Conservation (phyloP, 257 asterid species). For the Nicotiana tomentosiformis region DNA sequence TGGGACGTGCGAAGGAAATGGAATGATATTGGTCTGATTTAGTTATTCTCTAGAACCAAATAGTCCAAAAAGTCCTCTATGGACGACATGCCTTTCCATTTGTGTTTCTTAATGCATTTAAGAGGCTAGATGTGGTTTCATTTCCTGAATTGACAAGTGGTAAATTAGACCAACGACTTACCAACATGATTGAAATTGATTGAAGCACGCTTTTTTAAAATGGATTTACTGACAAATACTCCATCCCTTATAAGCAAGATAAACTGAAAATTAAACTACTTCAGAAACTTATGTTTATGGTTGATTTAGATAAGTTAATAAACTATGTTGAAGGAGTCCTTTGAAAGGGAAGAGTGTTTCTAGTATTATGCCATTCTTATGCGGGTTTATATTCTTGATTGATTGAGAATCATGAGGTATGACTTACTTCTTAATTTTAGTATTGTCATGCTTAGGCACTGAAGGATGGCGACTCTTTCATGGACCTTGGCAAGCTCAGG, state of each 20-base stretch:
- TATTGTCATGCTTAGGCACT: conserved; percentile 68
- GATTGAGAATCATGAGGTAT: conserved; percentile 25
- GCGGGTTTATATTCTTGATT: neutral
- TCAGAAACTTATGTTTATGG: neutral
- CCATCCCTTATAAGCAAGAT: neutral
- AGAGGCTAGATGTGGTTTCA: conserved; percentile 3
- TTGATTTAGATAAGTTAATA: neutral
- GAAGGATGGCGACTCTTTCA: conserved; percentile 69
- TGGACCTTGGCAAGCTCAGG: conserved; percentile 79
- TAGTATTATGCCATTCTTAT: neutral
- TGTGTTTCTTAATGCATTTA: neutral
- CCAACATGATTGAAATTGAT: neutral
- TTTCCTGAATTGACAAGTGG: conserved; percentile 1
- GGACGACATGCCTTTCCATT: neutral
- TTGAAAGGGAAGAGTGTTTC: neutral
- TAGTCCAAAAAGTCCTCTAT: neutral
- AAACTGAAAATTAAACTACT: conserved; percentile 1
- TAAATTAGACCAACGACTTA: neutral
- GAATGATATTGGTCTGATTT: neutral
- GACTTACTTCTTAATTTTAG: conserved; percentile 61
- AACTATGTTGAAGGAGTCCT: neutral
- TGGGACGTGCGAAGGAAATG: neutral
- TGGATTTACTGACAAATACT: neutral
- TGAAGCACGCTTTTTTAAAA: neutral
- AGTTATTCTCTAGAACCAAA: neutral